Conservation (phyloP, 768 basidiomycete species). For the Naganishia kalamii region DNA sequence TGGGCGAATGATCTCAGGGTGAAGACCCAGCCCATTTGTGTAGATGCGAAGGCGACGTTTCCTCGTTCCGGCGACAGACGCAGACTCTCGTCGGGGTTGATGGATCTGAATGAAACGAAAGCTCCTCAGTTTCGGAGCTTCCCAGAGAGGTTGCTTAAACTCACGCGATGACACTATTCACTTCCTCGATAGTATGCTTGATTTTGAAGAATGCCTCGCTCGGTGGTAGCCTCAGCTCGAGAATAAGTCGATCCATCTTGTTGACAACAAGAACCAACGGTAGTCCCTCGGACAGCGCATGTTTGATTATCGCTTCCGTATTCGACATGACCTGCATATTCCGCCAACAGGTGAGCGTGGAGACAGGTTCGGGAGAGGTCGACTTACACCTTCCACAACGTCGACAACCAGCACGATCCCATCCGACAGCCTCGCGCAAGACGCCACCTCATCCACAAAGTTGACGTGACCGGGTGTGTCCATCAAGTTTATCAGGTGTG, state of each 20-base stretch:
- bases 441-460: conserved; percentile 95
- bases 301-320: conserved; percentile 77
- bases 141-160: conserved; percentile 26
- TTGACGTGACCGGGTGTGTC: conserved; percentile 98
- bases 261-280: conserved; percentile 90
- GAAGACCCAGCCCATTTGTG: conserved; percentile 97
- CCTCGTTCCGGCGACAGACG: conserved; percentile 89
- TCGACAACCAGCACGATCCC: conserved; percentile 92
- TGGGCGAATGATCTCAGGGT: conserved; percentile 88
- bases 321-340: conserved; percentile 74
- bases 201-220: conserved; percentile 98
- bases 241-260: conserved; percentile 94
- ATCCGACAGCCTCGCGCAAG: conserved; percentile 76
- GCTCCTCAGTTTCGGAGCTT: neutral
- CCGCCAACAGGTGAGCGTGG: neutral
- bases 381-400: conserved; percentile 83
- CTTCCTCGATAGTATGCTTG: conserved; percentile 96
- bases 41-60: conserved; percentile 94
- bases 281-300: conserved; percentile 80
- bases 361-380: neutral
- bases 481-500: conserved; percentile 83
- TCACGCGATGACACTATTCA: conserved; percentile 91
- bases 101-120: conserved; percentile 49
- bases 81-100: conserved; percentile 80
- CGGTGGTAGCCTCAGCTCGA: conserved; percentile 92